phyloP scores from a whole-genome alignment of 2,329 filamentous ascomycete genomes.

The Cladophialophora exuberans region DNA sequence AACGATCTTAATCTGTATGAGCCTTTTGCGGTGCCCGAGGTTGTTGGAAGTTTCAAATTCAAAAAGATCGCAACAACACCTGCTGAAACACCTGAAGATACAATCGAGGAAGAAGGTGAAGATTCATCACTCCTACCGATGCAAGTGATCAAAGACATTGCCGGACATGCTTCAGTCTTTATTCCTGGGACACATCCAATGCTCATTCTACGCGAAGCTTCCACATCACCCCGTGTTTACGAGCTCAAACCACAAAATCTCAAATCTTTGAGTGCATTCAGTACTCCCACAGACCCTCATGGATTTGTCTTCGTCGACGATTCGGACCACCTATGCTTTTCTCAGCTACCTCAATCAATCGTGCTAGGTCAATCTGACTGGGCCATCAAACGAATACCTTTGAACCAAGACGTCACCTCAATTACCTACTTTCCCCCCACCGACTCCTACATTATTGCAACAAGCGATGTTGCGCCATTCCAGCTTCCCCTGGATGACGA shows the following conservation, averaged over 20 bases:
- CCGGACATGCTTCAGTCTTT: slow-evolving; percentile 79
- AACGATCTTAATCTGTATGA: slow-evolving; percentile 89
- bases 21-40: slow-evolving; percentile 59
- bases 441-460: slow-evolving; percentile 75
- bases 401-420: slow-evolving; percentile 71
- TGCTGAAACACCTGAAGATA: slow-evolving; percentile 50
- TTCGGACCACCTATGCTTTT: slow-evolving; percentile 41
- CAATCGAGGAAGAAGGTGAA: slow-evolving; percentile 52
- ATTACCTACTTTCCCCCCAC: slow-evolving; percentile 77
- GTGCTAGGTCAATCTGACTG: slow-evolving; percentile 76
- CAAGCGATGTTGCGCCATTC: slow-evolving; percentile 70
- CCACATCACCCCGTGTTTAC: slow-evolving; percentile 75
- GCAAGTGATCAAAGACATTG: slow-evolving; percentile 55
- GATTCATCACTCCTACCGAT: slow-evolving; percentile 47
- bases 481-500: slow-evolving; percentile 86
- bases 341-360: slow-evolving; percentile 68
- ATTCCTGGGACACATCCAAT: slow-evolving; percentile 77
- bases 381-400: slow-evolving; percentile 69
- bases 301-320: slow-evolving; percentile 83
- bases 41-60: slow-evolving; percentile 63
- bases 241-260: slow-evolving; percentile 70
- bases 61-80: slow-evolving; percentile 70
- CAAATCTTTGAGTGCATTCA: slow-evolving; percentile 72
- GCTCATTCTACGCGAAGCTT: slow-evolving; percentile 81
- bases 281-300: slow-evolving; percentile 74